Base-by-base conservation (phyloP, 805 yeast species). In the Kazachstania psychrophila region DNA sequence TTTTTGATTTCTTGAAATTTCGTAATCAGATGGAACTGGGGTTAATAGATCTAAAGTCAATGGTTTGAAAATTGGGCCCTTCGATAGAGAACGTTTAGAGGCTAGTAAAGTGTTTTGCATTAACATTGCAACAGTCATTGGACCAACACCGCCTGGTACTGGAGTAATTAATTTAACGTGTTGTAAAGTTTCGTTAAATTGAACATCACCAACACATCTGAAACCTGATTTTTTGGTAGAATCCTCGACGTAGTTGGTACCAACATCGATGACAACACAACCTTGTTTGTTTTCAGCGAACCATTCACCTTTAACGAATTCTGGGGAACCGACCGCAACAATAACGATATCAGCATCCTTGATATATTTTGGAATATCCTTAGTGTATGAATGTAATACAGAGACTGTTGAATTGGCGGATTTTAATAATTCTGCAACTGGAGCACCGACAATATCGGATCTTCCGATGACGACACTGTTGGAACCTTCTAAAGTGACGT, bases 381-480 rank as follows among this genome's bases (percentile, higher is more conserved):
- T 53, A 16, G 95, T 74, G 54, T 73, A 70, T 12, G 95, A 78
- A 55, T 88, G 97, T 44, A 87, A 70, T 40, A 79, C 75, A 3
- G 96, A 86, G 28, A 89, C 97, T 2, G 97, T 89, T 34, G 86
- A 81, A 55, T 88, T 86, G 40, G 71, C 73, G 41, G 80, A 75
- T 49, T 80, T 79, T 53, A 89, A 72, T 58, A 89, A 66, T 43
- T 83, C 77, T 5, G 96, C 82, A 11, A 88, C 87, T 27, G 98
- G 98, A 33, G 82, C 77, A 39, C 98, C 98, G 26, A 89, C 98
- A 49, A 89, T 89, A 57, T 92, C 96, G 15, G 95, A 83, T 57
- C 97, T 75, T 37, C 98, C 97, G 42, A 92, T 67, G 16, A 89
- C 97, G 40, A 88, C 95, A 14, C 94, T 95, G 43, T 72, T 72